Conservation (phyloP, 2,329 filamentous ascomycete genomes). For the Leptoxyphium fumago region DNA sequence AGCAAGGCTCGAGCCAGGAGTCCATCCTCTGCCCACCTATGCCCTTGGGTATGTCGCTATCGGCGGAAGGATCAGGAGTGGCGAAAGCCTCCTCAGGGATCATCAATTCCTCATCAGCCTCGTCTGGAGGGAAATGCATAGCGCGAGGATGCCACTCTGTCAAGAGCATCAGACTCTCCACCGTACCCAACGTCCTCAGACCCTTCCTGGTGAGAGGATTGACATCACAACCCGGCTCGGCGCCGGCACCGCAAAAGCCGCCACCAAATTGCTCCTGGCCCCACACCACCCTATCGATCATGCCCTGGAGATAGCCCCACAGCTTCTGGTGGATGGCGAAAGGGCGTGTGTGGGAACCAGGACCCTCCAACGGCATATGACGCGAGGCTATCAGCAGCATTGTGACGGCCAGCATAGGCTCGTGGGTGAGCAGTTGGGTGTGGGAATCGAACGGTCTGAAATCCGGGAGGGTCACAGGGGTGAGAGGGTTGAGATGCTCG, state of each 20-base stretch:
- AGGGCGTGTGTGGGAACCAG: slow-evolving; percentile 68
- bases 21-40: slow-evolving; percentile 75
- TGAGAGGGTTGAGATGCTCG: slow-evolving; percentile 76
- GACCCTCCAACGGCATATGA: slow-evolving; percentile 65
- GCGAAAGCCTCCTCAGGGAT: slow-evolving; percentile 58
- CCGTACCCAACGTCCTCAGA: slow-evolving; percentile 76
- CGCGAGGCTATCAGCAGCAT: slow-evolving; percentile 82
- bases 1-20: slow-evolving; percentile 91
- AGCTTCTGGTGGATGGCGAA: slow-evolving; percentile 90
- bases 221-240: slow-evolving; percentile 50
- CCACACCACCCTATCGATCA: slow-evolving; percentile 92
- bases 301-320: slow-evolving; percentile 85
- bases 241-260: slow-evolving; percentile 64
- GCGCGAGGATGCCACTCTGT: slow-evolving; percentile 96
- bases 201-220: slow-evolving; percentile 48
- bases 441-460: slow-evolving; percentile 74
- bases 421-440: slow-evolving; percentile 65
- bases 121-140: slow-evolving; percentile 72
- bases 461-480: slow-evolving; percentile 83
- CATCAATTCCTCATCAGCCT: slow-evolving; percentile 49
- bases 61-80: slow-evolving; percentile 41
- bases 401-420: slow-evolving; percentile 84
- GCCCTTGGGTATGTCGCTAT: slow-evolving; percentile 37
- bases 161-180: slow-evolving; percentile 84
- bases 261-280: slow-evolving; percentile 92